phyloP scores from a whole-genome alignment of 129 eudicot genomes.

The Centaurea solstitialis region DNA sequence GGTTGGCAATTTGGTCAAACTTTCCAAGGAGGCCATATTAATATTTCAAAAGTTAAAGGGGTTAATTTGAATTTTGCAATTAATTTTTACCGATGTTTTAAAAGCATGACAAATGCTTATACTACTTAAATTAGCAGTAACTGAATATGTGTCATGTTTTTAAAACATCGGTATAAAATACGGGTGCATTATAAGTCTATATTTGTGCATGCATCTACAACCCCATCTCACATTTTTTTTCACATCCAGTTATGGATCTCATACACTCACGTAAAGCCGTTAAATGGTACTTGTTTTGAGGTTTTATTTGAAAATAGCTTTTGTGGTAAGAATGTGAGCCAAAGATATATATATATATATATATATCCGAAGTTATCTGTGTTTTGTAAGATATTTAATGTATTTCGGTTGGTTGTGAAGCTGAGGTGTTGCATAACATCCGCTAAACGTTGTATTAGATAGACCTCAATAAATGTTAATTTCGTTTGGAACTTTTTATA shows the following conservation, averaged over 20 bases:
- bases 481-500: not conserved
- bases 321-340: not conserved
- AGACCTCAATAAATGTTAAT: constrained; percentile 4
- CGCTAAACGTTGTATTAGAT: constrained; percentile 19
- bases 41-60: not conserved
- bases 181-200: not conserved
- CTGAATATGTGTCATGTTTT: not conserved
- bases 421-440: constrained; percentile 34
- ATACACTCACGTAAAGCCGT: not conserved
- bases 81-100: not conserved
- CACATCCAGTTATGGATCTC: not conserved
- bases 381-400: constrained; percentile 3
- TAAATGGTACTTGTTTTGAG: not conserved
- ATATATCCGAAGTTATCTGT: not conserved
- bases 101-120: not conserved
- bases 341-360: too few relatives aligned
- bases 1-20: constrained; percentile 60
- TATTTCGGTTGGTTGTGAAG: constrained; percentile 5
- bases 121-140: not conserved
- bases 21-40: constrained; percentile 36
- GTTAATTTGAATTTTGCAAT: not conserved
- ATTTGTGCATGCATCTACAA: not conserved
- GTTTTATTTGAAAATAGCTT: not conserved
- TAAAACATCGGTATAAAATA: not conserved
- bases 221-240: not conserved